Evolutionary conservation across 352 stramenopile species (phyloP).

Genomic region (Globisporangium recalcitrans): DNA sequence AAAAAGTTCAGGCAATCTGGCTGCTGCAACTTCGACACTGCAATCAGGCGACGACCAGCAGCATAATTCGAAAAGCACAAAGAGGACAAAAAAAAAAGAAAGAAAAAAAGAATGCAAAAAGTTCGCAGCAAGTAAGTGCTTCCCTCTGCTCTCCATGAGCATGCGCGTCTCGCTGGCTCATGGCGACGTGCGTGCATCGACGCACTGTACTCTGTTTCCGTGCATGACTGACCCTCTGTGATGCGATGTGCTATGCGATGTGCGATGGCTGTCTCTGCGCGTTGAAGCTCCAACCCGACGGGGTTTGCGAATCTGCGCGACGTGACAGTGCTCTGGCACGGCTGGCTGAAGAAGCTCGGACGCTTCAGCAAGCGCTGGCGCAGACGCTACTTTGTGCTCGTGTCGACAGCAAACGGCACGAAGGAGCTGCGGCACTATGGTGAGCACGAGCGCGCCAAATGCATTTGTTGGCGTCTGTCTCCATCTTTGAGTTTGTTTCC

Average conservation of each 20-base stretch:
- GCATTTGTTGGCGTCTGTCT: neutral
- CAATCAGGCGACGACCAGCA: neutral
- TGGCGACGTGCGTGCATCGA: too few species aligned
- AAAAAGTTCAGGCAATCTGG: too few species aligned
- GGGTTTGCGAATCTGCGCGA: slow-evolving; percentile 45
- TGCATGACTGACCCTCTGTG: neutral
- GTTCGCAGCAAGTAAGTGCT: slow-evolving; percentile 43
- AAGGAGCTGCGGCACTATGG: slow-evolving; percentile 78
- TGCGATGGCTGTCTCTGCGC: neutral
- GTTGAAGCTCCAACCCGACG: slow-evolving; percentile 36
- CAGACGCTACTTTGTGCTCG: slow-evolving; percentile 72
- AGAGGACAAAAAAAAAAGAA: neutral
- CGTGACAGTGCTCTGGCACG: slow-evolving; percentile 75
- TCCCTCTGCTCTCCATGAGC: neutral
- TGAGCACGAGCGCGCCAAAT: slow-evolving; percentile 12
- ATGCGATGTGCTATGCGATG: too few species aligned
- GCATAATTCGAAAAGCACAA: slow-evolving; percentile 2
- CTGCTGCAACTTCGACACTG: slow-evolving; percentile 4
- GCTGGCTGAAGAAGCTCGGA: slow-evolving; percentile 81
- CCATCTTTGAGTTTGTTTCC: neutral
- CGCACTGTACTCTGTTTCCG: slow-evolving; percentile 10
- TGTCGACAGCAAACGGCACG: slow-evolving; percentile 55
- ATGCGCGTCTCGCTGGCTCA: neutral
- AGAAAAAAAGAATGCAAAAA: slow-evolving; percentile 35
- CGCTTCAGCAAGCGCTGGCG: slow-evolving; percentile 81